Percentiles rank a stretch among this genome's conserved stretches.
Evolutionary conservation across 106 monocot genomes (phyloP).

Genomic region (Acanthochlamys bracteata): DNA sequence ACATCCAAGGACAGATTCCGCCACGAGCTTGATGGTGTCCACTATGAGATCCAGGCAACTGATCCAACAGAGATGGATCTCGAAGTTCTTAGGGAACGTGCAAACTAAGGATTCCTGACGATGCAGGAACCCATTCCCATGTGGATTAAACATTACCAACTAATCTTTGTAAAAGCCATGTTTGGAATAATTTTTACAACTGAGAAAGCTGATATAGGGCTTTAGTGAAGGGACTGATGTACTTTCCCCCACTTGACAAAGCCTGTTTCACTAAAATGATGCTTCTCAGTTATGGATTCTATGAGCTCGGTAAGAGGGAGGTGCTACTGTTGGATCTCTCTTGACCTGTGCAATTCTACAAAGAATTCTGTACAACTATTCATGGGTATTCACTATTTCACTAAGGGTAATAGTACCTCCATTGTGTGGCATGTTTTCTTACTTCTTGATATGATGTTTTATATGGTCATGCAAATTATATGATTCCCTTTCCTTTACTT

Average conservation of each 20-base stretch:
- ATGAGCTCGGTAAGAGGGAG: too few species aligned
- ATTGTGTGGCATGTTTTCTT: too few species aligned
- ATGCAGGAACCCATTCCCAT: too few species aligned
- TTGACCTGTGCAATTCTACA: too few species aligned
- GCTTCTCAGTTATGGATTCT: not conserved
- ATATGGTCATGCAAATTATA: too few species aligned
- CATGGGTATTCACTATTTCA: too few species aligned
- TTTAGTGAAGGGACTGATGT: not conserved
- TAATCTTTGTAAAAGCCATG: not conserved
- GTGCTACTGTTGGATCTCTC: too few species aligned
- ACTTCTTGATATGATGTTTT: too few species aligned
- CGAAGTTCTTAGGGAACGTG: slow-evolving; percentile 17
- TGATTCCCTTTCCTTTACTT: too few species aligned
- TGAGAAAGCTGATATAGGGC: slow-evolving; percentile 1
- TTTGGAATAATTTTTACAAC: not conserved
- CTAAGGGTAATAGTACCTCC: too few species aligned
- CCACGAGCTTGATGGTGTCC: slow-evolving; percentile 18
- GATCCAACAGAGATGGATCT: slow-evolving; percentile 21
- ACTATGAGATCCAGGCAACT: slow-evolving; percentile 25
- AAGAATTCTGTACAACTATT: too few species aligned
- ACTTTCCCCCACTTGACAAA: too few species aligned
- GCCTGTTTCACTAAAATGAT: slow-evolving; percentile 4
- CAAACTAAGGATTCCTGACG: slow-evolving; percentile 2
- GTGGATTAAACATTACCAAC: not conserved
- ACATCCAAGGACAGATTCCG: slow-evolving; percentile 20